Conservation (phyloP, 2,329 filamentous ascomycete species). For the Cyanodermella asteris region DNA sequence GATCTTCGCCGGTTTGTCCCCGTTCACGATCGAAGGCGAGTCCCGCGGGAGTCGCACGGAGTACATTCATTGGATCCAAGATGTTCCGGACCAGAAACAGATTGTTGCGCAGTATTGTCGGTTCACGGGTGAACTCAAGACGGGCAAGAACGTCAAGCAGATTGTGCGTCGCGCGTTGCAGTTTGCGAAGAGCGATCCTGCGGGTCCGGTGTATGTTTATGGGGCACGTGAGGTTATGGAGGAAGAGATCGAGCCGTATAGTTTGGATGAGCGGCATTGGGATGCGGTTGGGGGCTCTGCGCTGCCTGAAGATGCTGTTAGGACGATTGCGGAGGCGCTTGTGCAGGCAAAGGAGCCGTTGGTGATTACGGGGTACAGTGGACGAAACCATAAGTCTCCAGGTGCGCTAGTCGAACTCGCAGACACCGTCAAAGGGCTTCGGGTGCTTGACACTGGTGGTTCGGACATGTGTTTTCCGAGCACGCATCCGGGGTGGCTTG, state of each 20-base stretch:
- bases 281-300: slow-evolving; percentile 8
- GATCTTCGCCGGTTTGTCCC: slow-evolving; percentile 57
- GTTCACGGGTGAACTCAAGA: slow-evolving; percentile 64
- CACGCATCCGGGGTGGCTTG: slow-evolving; percentile 34
- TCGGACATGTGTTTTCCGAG: slow-evolving; percentile 45
- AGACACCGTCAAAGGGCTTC: slow-evolving; percentile 42
- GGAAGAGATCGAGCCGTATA: slow-evolving; percentile 38
- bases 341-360: slow-evolving; percentile 43
- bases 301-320: slow-evolving; percentile 23
- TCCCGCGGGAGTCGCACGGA: slow-evolving; percentile 57
- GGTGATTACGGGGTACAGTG: slow-evolving; percentile 48
- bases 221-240: slow-evolving; percentile 70
- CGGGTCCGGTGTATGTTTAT: slow-evolving; percentile 59
- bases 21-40: slow-evolving; percentile 58
- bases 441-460: slow-evolving; percentile 54
- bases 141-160: slow-evolving; percentile 69
- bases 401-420: slow-evolving; percentile 43
- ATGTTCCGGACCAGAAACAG: slow-evolving; percentile 60
- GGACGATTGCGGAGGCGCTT: slow-evolving; percentile 39
- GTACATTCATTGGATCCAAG: slow-evolving; percentile 74
- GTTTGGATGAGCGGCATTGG: slow-evolving; percentile 6
- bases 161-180: slow-evolving; percentile 69
- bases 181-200: slow-evolving; percentile 56
- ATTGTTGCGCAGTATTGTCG: slow-evolving; percentile 72
- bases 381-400: slow-evolving; percentile 43